Conservation (phyloP, 2,329 filamentous ascomycete species). For the Aspergillus jensenii region DNA sequence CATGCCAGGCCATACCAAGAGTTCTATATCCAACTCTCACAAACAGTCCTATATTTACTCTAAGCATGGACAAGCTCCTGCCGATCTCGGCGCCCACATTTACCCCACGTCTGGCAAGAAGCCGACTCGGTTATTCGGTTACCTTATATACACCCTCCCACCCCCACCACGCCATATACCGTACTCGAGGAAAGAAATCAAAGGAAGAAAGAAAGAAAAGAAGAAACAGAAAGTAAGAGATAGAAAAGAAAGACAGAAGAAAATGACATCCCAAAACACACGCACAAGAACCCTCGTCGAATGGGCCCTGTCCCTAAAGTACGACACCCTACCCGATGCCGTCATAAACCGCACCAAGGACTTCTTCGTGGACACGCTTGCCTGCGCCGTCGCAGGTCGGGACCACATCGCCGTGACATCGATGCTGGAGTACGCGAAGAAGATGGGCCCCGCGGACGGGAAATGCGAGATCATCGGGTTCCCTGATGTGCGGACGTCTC, state of each 20-base stretch:
- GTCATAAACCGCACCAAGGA: constrained; percentile 33
- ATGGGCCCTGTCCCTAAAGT: background rate
- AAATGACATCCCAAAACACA: background rate
- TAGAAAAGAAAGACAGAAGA: no score
- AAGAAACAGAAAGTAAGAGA: no score
- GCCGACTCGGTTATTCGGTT: background rate
- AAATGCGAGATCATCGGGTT: constrained; percentile 29
- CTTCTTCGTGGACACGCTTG: constrained; percentile 32
- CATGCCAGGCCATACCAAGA: no score
- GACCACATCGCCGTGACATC: constrained; percentile 24
- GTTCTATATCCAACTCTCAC: no score
- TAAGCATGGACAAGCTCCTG: background rate
- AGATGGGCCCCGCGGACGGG: constrained; percentile 27
- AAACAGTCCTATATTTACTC: no score
- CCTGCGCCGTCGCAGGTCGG: constrained; percentile 32
- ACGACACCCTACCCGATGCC: background rate
- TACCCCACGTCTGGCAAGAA: background rate
- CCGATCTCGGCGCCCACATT: background rate
- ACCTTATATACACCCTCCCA: background rate
- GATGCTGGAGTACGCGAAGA: background rate
- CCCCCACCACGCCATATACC: background rate
- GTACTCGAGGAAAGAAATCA: no score
- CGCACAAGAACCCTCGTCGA: background rate
- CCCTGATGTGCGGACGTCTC: constrained; percentile 18
- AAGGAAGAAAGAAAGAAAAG: no score